phyloP scores from a whole-genome alignment of 768 basidiomycete genomes.

The Kwoniella botswanensis region DNA sequence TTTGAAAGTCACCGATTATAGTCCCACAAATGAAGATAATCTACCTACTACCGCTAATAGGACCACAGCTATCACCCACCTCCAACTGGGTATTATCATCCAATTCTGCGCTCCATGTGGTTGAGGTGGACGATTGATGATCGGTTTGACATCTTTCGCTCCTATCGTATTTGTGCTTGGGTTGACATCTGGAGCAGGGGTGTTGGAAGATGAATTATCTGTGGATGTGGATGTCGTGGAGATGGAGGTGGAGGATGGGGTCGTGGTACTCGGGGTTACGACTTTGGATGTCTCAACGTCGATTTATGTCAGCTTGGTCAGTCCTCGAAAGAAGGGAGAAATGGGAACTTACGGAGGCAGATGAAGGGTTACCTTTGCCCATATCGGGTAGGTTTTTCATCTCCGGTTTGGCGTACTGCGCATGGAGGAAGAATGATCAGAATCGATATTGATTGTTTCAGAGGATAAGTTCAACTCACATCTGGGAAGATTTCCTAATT shows the following conservation, averaged over 20 bases:
- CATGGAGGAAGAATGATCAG: conserved; percentile 6
- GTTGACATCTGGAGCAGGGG: too few relatives aligned
- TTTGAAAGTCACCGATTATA: conserved; percentile 6
- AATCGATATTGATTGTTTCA: background rate
- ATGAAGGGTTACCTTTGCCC: conserved; percentile 62
- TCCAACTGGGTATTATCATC: conserved; percentile 43
- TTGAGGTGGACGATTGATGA: background rate
- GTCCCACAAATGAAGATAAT: conserved; percentile 39
- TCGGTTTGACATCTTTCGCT: background rate
- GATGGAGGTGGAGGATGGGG: background rate
- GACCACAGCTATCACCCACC: conserved; percentile 49
- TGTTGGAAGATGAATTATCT: background rate
- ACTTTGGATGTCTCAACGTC: conserved; percentile 30
- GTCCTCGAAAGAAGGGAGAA: background rate
- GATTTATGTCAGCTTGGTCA: conserved; percentile 7
- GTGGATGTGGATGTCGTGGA: background rate
- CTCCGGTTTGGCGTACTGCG: conserved; percentile 71
- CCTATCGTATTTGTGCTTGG: conserved; percentile 2
- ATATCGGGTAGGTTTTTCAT: conserved; percentile 87
- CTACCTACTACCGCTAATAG: conserved; percentile 51
- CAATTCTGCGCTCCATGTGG: conserved; percentile 26
- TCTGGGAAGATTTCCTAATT: conserved; percentile 80
- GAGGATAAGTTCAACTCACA: conserved; percentile 62
- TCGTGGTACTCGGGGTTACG: conserved; percentile 14
- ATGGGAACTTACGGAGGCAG: conserved; percentile 37